Evolutionary conservation across 257 asterid species (phyloP).

Genomic region (Forsythia suspensa): DNA sequence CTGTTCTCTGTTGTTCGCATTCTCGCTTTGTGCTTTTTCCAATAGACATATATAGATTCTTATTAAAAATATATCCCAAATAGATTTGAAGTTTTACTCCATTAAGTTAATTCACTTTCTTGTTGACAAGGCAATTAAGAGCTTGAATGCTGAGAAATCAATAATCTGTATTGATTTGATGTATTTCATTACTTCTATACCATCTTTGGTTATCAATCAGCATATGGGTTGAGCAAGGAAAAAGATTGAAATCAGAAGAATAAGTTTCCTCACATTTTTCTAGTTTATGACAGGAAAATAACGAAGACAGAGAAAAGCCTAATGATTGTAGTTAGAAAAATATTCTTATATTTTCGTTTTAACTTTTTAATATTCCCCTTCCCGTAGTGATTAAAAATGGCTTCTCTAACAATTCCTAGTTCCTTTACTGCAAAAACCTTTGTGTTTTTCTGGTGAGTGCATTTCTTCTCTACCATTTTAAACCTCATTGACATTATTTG

Average conservation of each 20-base stretch:
- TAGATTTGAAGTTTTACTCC: conserved; percentile 4
- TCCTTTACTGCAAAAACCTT: neutral
- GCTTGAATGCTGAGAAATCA: neutral
- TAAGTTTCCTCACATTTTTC: neutral
- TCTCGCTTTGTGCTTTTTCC: neutral
- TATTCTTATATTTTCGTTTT: neutral
- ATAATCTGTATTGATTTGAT: conserved; percentile 1
- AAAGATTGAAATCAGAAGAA: conserved; percentile 15
- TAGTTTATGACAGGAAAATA: neutral
- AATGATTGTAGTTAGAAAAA: neutral
- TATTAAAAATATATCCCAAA: neutral
- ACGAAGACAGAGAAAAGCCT: neutral
- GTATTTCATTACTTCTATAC: conserved; percentile 6
- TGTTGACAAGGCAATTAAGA: conserved; percentile 4
- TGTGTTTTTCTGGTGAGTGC: neutral
- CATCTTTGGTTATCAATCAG: conserved; percentile 11
- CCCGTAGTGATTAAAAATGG: conserved; percentile 12
- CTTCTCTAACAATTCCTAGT: neutral
- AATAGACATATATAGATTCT: neutral
- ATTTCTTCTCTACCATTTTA: neutral
- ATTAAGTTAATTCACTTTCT: neutral
- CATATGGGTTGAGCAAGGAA: conserved; percentile 8
- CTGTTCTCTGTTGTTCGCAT: neutral
- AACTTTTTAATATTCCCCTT: conserved; percentile 4
- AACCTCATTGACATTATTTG: neutral